Evolutionary conservation across 371 early-diverging fungal species (phyloP), one percentile per base, ranked within the genome.

Genomic region (Capillidium rhysosporum): DNA sequence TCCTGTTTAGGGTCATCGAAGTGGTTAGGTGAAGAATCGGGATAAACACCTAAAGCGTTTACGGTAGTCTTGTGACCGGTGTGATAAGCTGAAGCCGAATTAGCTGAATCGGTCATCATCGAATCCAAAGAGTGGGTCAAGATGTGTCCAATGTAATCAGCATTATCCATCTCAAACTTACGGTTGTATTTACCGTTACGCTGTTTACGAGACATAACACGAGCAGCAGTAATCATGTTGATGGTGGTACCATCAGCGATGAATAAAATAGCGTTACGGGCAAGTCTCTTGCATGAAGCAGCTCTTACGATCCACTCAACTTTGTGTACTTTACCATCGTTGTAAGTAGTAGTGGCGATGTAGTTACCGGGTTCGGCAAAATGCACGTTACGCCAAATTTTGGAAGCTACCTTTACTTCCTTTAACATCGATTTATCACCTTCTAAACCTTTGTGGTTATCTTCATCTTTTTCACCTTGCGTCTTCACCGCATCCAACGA

Each of bases 51-150:
- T 28, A 84, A 60, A 45, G 72, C 71, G 56, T 71, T 75, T 52
- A 73, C 73, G 40, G 70, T 66, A 31, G 68, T 59, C 65, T 84
- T 80, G 63, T 81, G 80, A 24, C 83, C 80, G 57, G 76, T 69
- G 59, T 73, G 64, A 63, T 78, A 84, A 49, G 84, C 66, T 4
- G 75, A 69, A 40, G 84, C 84, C 39, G 77, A 76, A 67, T 84
- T 84, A 61, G 84, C 80, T 54, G 81, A 80, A 62, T 84, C 82
- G 43, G 84, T 84, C 49, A 80, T 62, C 52, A 84, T 67, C 54
- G 76, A 64, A 63, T 81, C 84, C 40, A 81, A 60, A 23, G 80
- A 80, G 59, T 80, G 75, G 59, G 82, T 77, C 56, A 74, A 66
- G 61, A 81, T 64, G 54, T 77, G 77, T 23, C 84, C 84, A 30